Evolutionary conservation across 257 asterid genomes (phyloP), one percentile per base, ranked within the genome.

Genomic region (Primulina huaijiensis): DNA sequence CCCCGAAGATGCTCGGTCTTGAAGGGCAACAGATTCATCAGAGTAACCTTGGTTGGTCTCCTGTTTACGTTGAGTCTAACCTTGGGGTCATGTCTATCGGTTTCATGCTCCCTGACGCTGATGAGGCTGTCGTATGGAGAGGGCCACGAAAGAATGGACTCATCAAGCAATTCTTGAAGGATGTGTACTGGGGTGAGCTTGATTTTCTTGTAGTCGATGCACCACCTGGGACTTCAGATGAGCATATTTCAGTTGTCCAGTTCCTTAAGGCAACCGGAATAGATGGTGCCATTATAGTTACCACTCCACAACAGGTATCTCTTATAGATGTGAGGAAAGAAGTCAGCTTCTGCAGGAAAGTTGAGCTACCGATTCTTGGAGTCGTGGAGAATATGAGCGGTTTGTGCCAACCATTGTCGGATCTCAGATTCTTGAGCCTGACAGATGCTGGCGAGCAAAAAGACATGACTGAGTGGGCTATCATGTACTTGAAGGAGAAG

Each of bases 301-400:
- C 99, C 7, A 93, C 97, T 10, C 97, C 97, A 11, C 99, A 93
- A 50, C 95, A 87, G 77, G 97, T 93, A 17, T 90, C 99, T 20
- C 84, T 93, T 23, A 84, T 89, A 40, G 97, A 93, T 43, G 99
- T 93, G 23, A 77, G 99, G 77, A 93, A 93, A 73, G 97, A 89
- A 84, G 92, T 93, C 69, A 87, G 82, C 71, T 93, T 93, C 84
- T 91, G 97, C 78, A 93, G 85, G 74, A 89, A 87, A 81, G 96
- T 91, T 2, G 96, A 87, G 55, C 62, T 91, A 3, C 80, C 64
- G 0, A 89, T 93, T 74, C 88, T 94, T 27, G 97, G 99, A 6
- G 92, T 90, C 20, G 97, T 93, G 2, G 99, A 91, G 79, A 93
- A 91, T 76, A 92, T 88, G 96, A 92, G 98, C 72, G 96, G 98